These are phyloP conservation scores for Protea cynaroides DNA, from an alignment of 164 flowering plant genomes.

Conservation along the genomic window DNA sequence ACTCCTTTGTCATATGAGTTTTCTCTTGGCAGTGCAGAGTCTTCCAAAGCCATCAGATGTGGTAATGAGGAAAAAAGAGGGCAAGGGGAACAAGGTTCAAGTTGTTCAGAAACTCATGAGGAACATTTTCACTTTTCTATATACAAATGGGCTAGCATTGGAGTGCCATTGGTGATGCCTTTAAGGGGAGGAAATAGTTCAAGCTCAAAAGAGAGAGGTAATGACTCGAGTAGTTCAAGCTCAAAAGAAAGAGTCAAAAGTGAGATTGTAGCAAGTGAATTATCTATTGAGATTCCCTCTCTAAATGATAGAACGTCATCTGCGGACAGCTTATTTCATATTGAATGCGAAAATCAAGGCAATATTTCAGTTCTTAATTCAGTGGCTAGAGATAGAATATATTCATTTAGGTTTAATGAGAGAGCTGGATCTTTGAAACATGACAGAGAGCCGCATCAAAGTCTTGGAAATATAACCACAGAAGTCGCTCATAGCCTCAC, in stretches of 20 bases:
- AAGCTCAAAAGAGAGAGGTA: slow-evolving; percentile 24
- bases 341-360: slow-evolving; percentile 15
- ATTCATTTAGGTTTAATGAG: slow-evolving; percentile 14
- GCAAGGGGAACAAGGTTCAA: slow-evolving; percentile 15
- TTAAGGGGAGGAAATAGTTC: slow-evolving; percentile 28
- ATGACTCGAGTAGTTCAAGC: slow-evolving; percentile 19
- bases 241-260: slow-evolving; percentile 15
- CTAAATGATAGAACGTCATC: slow-evolving; percentile 3
- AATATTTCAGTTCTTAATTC: slow-evolving; percentile 2
- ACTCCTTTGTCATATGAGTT: slow-evolving; percentile 38
- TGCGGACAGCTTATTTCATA: slow-evolving; percentile 1
- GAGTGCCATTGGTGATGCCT: slow-evolving; percentile 42
- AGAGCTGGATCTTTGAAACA: slow-evolving; percentile 16
- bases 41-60: slow-evolving; percentile 11
- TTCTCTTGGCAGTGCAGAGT: slow-evolving; percentile 22
- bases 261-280: slow-evolving; percentile 12
- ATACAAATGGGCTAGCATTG: slow-evolving; percentile 83
- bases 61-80: slow-evolving; percentile 18
- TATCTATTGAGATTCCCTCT: slow-evolving; percentile 11
- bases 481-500: slow-evolving; percentile 11
- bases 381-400: slow-evolving; percentile 5
- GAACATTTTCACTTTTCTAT: slow-evolving; percentile 79
- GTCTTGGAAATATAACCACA: slow-evolving; percentile 1
- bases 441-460: slow-evolving; percentile 11
- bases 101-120: slow-evolving; percentile 16